Evolutionary conservation across 192 early-diverging fungal genomes (phyloP), one percentile per base, ranked within the genome.

Genomic region (Funneliformis mosseae): DNA sequence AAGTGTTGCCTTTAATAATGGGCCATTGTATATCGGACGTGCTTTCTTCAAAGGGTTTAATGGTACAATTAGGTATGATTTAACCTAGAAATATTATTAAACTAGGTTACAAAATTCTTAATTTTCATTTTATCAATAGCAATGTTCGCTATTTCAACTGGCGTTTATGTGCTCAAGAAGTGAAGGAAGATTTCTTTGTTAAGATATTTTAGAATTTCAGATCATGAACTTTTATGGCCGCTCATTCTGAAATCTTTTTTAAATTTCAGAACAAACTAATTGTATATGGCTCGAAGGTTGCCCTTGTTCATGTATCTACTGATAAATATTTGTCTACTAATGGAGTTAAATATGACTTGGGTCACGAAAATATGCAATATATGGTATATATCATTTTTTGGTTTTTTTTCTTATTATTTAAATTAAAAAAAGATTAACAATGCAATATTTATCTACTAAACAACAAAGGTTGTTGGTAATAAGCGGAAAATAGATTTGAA

Each of bases 61-160:
- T 63, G 74, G 74, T 23, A 33, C 62, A 61, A 76, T 76, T 23
- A 76, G 74, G 74, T 76, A 76, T 62, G 6, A 50, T 48, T 77
- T 48, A 67, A 45, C 9, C 38, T 48, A 18, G 16, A 67, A 43
- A 27, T 67, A 27, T 27, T 0, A 2, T 67, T 25, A 43, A 78
- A 21, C 33, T 33, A 33, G 0, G 3, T 33, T 18, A 7, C 38
- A 64, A 46, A 66, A 66, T 16, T 25, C 27, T 77, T 21, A 67
- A 68, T 59, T 8, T 28, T 14, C 64, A 7, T 67, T 78, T 78
- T 67, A 67, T 38, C 18, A 10, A 63, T 67, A 78, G 76, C 10
- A 78, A 78, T 78, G 14, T 78, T 78, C 76, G 61, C 28, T 78
- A 78, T 67, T 78, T 67, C 43, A 78, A 78, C 46, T 78, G 76